Base-by-base conservation (phyloP, 2,329 filamentous ascomycete genomes). In the Magnaporthiopsis rhizophila region DNA sequence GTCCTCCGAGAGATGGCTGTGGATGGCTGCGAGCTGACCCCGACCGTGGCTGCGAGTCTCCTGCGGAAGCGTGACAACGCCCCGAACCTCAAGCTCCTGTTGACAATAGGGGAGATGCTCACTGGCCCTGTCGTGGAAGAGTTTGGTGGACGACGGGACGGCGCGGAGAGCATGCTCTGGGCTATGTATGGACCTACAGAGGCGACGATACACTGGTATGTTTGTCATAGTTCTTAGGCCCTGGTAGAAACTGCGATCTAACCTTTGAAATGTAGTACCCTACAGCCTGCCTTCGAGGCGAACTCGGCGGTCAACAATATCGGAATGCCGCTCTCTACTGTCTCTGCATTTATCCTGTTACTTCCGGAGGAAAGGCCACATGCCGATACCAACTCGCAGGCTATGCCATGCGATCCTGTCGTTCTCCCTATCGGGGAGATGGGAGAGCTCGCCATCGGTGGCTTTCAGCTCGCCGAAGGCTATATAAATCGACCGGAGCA, bases 131-230 rank as follows among this genome's bases (percentile, higher is more conserved):
- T 97, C 2, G 81, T 97, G 28, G 78, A 85, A 50, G 91, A 96
- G 71, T 97, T 95, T 79, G 92, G 91, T 7, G 85, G 85, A 2
- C 9, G 1, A 4, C 77, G 79, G 12, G 71, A 74, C 0, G 72
- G 71, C 0, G 76, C 75, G 9, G 72, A 78, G 2, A 88, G 89
- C 68, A 87, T 96, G 58, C 80, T 97, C 0, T 93, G 91, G 83
- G 93, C 88, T 45, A 96, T 97, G 92, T 97, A 97, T 72, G 93
- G 93, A 0, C 93, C 93, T 1, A 97, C 93, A 0, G 93, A 97
- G 76, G 91, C 91, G 9, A 87, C 92, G 0, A 96, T 97, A 65
- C 93, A 97, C 73, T 97, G 84, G 82, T 83, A 71, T 74, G 77
- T 68, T 3, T 18, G 36, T 36, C 21, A 60, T 18, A 9, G 6